Percentiles rank a stretch among this genome's conserved stretches.
Evolutionary conservation across 306 rosid species (phyloP).

Genomic region (Prinsepia uniflora): DNA sequence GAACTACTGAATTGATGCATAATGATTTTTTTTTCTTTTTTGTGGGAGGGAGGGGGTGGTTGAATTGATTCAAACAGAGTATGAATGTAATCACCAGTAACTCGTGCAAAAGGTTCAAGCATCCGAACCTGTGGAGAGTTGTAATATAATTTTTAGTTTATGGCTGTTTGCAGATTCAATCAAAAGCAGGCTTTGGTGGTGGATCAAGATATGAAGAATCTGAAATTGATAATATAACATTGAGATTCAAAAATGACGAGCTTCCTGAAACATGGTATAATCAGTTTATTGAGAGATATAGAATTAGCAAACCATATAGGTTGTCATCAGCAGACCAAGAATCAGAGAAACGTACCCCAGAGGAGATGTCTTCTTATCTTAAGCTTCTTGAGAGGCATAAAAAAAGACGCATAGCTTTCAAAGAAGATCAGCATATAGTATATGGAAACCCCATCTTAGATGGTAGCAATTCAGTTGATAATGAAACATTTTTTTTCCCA

Average conservation of each 20-base stretch:
- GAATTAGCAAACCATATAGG: conserved; percentile 46
- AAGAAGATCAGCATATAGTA: conserved; percentile 51
- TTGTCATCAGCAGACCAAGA: conserved; percentile 52
- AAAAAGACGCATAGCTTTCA: conserved; percentile 58
- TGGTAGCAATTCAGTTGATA: conserved; percentile 43
- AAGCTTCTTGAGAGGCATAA: conserved; percentile 41
- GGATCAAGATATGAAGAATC: conserved; percentile 66
- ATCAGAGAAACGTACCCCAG: conserved; percentile 59
- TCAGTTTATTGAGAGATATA: conserved; percentile 64
- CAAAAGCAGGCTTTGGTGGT: conserved; percentile 39
- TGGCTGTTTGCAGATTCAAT: conserved; percentile 52
- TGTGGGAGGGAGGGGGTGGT: too few relatives aligned
- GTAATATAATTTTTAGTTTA: not conserved
- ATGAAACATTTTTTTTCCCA: conserved; percentile 52
- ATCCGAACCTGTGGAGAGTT: not conserved
- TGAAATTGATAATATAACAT: conserved; percentile 44
- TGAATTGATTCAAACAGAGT: too few relatives aligned
- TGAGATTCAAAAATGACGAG: conserved; percentile 51
- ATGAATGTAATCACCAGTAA: too few relatives aligned
- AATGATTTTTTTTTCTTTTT: not conserved
- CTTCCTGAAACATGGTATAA: conserved; percentile 82
- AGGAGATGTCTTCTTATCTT: conserved; percentile 68
- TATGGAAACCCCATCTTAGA: conserved; percentile 39
- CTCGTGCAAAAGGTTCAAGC: not conserved
- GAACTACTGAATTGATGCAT: not conserved